Percentiles rank a stretch among this genome's conserved stretches.
Evolutionary conservation across 2,329 filamentous ascomycete genomes (phyloP).

Genomic region (Penicillium psychrosexuale): DNA sequence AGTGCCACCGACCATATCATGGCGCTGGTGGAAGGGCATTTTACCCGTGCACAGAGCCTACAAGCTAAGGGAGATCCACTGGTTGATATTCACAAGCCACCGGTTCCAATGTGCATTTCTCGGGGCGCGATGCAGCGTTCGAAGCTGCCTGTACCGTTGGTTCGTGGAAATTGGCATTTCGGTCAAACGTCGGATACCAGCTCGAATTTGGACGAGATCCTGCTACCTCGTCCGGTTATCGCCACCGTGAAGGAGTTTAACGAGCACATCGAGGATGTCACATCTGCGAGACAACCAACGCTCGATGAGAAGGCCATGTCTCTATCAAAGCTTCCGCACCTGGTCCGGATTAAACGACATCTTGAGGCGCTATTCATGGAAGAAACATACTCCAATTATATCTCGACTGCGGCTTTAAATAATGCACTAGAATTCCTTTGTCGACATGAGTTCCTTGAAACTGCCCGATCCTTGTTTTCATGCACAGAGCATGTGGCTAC

Average conservation of each 20-base stretch:
- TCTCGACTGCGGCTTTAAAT: conserved; percentile 45
- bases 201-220: conserved; percentile 14
- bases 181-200: conserved; percentile 3
- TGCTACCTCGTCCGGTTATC: conserved; percentile 15
- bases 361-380: conserved; percentile 35
- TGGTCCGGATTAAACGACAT: conserved; percentile 19
- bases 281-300: conserved; percentile 22
- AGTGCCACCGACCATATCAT: conserved; percentile 35
- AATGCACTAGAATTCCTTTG: conserved; percentile 40
- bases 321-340: conserved; percentile 8
- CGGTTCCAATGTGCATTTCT: conserved; percentile 32
- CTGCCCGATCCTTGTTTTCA: conserved; percentile 35
- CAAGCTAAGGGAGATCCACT: conserved; percentile 30
- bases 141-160: conserved; percentile 23
- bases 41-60: conserved; percentile 22
- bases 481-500: conserved; percentile 37
- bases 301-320: neutral
- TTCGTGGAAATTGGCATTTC: conserved; percentile 33
- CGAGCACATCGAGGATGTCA: conserved; percentile 40
- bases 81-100: conserved; percentile 28
- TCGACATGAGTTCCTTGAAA: conserved; percentile 29
- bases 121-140: conserved; percentile 22
- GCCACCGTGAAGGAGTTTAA: conserved; percentile 38
- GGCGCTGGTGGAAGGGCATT: conserved; percentile 30
- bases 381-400: conserved; percentile 26